Base-by-base conservation (phyloP, 164 flowering plant genomes). In the Nelumbo lutea region DNA sequence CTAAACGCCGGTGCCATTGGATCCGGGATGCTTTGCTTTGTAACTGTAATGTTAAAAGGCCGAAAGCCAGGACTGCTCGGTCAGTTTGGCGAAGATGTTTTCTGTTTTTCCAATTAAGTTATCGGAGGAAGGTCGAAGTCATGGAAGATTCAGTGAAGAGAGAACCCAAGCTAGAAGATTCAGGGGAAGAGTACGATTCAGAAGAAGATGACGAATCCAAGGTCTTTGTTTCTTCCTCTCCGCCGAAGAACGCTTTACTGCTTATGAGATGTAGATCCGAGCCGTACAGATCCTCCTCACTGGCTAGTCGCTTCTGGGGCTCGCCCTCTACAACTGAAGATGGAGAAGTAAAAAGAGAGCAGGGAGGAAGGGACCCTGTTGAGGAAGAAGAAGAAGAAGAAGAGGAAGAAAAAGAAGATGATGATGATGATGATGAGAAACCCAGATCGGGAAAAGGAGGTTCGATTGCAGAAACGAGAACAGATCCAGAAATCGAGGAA, bases 251-350 rank as follows among this genome's bases (percentile, higher is more conserved):
- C 61, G 92, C 88, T 46, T 73, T 87, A 10, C n/a, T 89, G 13
- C 74, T 90, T 39, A 90, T 88, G 27, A 72, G 94, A 65, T 77
- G 92, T 55, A 85, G 88, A 84, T 90, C 96, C 42, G 94, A 87
- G 10, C 90, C 90, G n/a, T 83, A 84, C 76, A 73, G 89, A 75
- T 82, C 89, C 10, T 84, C 96, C 2, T 87, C 74, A 5, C 55
- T 85, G 42, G 86, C 87, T 0, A 45, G 67, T 52, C 70, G 77
- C 44, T 80, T 85, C 47, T 88, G 87, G 86, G 84, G 78, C 1
- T 80, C 86, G 6, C 81, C 86, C 38, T 39, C 57, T 62, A 45
- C 44, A 47, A 52, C 53, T 43, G 59, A 62, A 15, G 63, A 61
- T 42, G 56, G 41, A 48, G 79, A 57, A 41, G 46, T 43, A n/a